Evolutionary conservation across 257 asterid genomes (phyloP).

Genomic region (Osmanthus fragrans): DNA sequence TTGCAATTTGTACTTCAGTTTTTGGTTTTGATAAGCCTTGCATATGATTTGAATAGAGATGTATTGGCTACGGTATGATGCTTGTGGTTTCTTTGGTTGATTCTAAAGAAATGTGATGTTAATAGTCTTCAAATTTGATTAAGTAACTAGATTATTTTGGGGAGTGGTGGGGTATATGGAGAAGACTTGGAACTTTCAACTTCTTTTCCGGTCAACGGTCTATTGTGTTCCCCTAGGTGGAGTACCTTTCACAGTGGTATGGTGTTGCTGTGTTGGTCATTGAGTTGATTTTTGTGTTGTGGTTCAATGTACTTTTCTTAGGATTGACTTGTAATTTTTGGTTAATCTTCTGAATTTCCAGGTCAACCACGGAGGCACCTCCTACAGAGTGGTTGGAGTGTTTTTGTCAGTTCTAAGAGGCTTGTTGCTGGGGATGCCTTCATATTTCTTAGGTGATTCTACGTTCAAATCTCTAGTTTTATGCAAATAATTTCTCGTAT

Average conservation of each 20-base stretch:
- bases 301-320: not conserved
- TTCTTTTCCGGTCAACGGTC: not conserved
- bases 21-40: not conserved
- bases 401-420: constrained; percentile 92
- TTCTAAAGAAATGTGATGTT: constrained; percentile 4
- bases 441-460: constrained; percentile 78
- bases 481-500: not conserved
- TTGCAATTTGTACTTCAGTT: constrained; percentile 9
- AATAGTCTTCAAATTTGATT: not conserved
- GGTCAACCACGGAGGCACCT: constrained; percentile 98
- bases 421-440: constrained; percentile 98
- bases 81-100: constrained; percentile 13
- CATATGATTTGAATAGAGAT: not conserved
- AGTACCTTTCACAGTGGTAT: not conserved
- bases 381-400: constrained; percentile 99
- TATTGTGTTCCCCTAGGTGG: not conserved
- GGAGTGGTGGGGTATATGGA: not conserved
- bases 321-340: constrained; percentile 14
- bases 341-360: constrained; percentile 27
- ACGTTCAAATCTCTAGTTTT: constrained; percentile 3
- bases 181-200: not conserved
- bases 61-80: not conserved
- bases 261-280: not conserved
- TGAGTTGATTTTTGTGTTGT: not conserved
- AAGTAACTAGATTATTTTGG: not conserved